Evolutionary conservation across 2,329 filamentous ascomycete species (phyloP), one percentile per base, ranked within the genome.

Genomic region (Allantophomopsis cytisporea): DNA sequence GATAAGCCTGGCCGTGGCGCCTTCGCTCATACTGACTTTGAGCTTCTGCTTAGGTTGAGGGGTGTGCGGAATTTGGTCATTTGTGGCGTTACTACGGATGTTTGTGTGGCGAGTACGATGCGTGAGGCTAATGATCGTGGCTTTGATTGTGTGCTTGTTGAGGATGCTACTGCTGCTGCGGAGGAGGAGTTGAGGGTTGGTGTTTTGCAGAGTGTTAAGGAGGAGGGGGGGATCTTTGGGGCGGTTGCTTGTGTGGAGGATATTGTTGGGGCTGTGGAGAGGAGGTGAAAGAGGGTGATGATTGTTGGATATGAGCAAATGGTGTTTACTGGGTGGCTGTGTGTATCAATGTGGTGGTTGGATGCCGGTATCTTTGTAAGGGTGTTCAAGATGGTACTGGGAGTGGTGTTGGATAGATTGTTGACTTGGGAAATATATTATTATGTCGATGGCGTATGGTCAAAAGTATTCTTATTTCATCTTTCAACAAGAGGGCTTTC

Each of bases 11-110:
- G 56, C 0, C 32, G 32, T 8, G 16, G 32, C 32, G 57, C 56
- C 5, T 60, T 60, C 33, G 45, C 51, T 30, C 49, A 77, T 20
- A 60, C 57, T 3, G 57, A 59, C 16, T 53, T 60, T 23, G 46
- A 49, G 28, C 41, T 58, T 6, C 39, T 59, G 41, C 43, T 60
- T 17, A 49, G 45, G 13, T 44, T 56, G 7, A 50, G 45, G 20
- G 53, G 55, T 1, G 48, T 58, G n/a, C 52, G 41, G 40, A 59
- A 58, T 32, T 38, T 59, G 36, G 41, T 59, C 0, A 41, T 60
- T 2, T 50, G 48, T 23, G 56, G 57, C 4, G 57, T 58, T 2
- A 60, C 56, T 2, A 60, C 57, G 6, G 57, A 60, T 47, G 55
- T 58, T 13, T 60, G 56, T 43, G 56, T 60, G 3, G 45, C 47